Base-by-base conservation (phyloP, 345 rosid species). In the Corchorus capsularis region DNA sequence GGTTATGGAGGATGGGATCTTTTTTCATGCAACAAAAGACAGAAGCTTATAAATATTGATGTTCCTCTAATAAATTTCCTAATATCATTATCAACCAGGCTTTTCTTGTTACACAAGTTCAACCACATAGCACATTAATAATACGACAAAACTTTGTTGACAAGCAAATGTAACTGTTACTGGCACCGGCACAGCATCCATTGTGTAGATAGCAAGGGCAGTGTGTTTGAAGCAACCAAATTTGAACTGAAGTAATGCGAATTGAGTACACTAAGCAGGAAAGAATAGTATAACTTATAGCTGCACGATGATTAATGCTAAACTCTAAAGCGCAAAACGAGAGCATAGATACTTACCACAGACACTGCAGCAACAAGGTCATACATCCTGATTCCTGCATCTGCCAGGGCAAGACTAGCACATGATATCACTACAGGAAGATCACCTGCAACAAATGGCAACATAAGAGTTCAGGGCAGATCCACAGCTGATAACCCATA, bases 371-470 rank as follows among this genome's bases (percentile, higher is more conserved):
- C 86, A 75, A 96, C 90, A 32, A 93, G 96, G 82, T 96, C 99
- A 87, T 89, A 88, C 92, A 96, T 90, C 98, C 91, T 89, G 77
- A 93, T 93, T 68, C 99, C 97, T 1, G 97, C 97, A 87, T 93
- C 98, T 32, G 98, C 99, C 76, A 93, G 79, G 83, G 98, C 98
- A 79, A 96, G 97, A 87, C 98, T 91, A 72, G 98, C 97, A 81
- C 99, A 96, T 49, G 97, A 92, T 82, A 91, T 85, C 49, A 92
- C 86, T 62, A 90, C 95, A 47, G 98, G 91, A 72, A 96, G 91
- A 87, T 96, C 99, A 84, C 99, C 97, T 96, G 81, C 69, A 84
- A 72, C 49, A 72, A 45, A 63, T 50, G 6, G 5, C 43, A 78
- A 37, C 41, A 13, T 45, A 65, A 27, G 35, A n/a, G 37, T 55